Base-by-base conservation (phyloP, 306 rosid genomes). In the Dryas alaskensis region DNA sequence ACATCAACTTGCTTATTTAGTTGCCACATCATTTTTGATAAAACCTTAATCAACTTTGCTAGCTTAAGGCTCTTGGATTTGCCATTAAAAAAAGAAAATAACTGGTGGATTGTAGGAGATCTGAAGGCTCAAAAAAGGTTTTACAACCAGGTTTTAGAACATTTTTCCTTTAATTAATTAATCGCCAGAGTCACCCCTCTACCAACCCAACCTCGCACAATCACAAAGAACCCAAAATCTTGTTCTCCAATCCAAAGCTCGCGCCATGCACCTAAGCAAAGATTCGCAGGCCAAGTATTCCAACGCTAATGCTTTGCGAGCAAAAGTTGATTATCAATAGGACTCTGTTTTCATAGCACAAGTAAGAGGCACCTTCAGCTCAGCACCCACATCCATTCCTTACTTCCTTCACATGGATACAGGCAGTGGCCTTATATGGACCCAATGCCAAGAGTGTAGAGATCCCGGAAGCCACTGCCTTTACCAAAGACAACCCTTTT, bases 161-260 rank as follows among this genome's bases (percentile, higher is more conserved):
- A 22, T 22, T 22, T 22, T 22, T 22, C 22, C 22, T 22, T 22
- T 22, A 22, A 22, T 22, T 22, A 22, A 22, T 22, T 22, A 22
- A 22, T 22, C 22, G 22, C 22, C 22, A 10, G 73, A 68, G 19
- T 68, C 60, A 68, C 73, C 60, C 4, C 60, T 68, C 60, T 50
- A 48, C 10, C 19, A 37, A 27, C 22, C 48, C 54, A 27, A 27
- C 47, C 60, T 50, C 45, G 22, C 47, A 53, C 17, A 27, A 51
- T 4, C 60, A 12, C 73, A 27, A 4, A 49, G 47, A 27, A 31
- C 60, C 7, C 11, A 50, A 22, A 68, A 49, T 10, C 73, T 68
- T 25, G 25, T 68, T 50, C 37, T 68, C 60, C 60, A 25, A 68
- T 31, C 46, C 44, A n/a, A 11, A 47, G 59, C 73, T 46, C 3